Base-by-base conservation (phyloP, 2,329 filamentous ascomycete species). In the Penicillium sclerotigenum region DNA sequence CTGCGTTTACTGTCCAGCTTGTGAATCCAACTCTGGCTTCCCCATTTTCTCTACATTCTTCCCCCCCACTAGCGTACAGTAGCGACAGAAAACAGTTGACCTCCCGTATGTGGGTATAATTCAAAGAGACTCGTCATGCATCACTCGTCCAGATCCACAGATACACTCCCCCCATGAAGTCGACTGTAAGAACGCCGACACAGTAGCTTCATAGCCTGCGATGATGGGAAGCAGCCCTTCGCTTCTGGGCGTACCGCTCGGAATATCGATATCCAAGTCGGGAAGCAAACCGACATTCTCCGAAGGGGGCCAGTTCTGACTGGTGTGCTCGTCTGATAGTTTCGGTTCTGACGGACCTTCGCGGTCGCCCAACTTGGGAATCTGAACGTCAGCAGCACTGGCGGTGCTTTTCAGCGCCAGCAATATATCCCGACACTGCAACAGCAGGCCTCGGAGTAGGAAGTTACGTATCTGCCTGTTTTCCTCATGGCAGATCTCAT, bases 401-500 rank as follows among this genome's bases (percentile, higher is more conserved):
- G 68, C 57, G 5, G 61, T 52, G 4, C 61, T 54, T 45, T 62
- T 66, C 29, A 71, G 49, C 33, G 63, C 50, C 0, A 62, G 54
- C 20, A 73, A 42, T 10, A 67, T 57, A 38, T 69, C 68, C 45
- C 64, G 62, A 22, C 65, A 70, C 43, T 70, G 66, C 22, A 65
- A 26, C 10, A 72, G 59, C 1, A 70, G 59, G 0, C 68, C 61
- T 1, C 65, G 64, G 22, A 72, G 52, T 18, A 72, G 47, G 36
- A 71, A 66, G 1, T 61, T 63, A 20, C 67, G 65, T 20, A 73
- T 65, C 28, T 64, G 66, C 7, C 60, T 62, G 24, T 63, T 65
- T 42, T 73, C 71, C 13, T 69, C 65, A 1, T 62, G 59, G 18
- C 59, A 58, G 34, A 69, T 56, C 49, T 71, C 68, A 54, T 72